Percentiles rank a stretch among this genome's conserved stretches.
Evolutionary conservation across 192 early-diverging fungal genomes (phyloP).

Genomic region (Umbelopsis ramanniana): DNA sequence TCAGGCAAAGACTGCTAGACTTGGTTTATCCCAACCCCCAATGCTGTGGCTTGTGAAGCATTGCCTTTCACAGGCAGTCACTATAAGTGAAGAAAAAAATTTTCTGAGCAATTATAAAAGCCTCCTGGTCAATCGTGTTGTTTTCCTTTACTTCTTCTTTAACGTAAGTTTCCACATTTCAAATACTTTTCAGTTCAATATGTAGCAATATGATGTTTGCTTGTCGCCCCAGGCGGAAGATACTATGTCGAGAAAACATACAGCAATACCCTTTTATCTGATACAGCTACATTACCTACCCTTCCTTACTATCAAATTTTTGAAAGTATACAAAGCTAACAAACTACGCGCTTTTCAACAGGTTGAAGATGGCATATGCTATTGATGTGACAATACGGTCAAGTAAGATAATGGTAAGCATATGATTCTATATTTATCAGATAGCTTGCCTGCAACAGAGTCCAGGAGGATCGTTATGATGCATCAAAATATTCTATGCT

Average conservation of each 20-base stretch:
- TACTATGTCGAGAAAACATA: constrained; percentile 5
- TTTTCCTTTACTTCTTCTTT: neutral
- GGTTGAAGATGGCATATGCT: neutral
- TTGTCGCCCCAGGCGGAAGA: constrained; percentile 21
- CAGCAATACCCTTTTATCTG: constrained; percentile 18
- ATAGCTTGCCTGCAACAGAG: neutral
- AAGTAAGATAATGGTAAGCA: neutral
- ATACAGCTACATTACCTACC: neutral
- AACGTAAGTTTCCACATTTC: neutral
- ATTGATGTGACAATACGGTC: too few species aligned
- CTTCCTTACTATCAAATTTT: neutral
- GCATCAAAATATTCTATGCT: constrained; percentile 14
- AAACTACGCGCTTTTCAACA: neutral
- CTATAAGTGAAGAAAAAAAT: neutral
- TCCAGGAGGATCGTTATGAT: constrained; percentile 4
- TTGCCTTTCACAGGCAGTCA: neutral
- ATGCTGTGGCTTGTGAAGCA: neutral
- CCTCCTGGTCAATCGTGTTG: neutral
- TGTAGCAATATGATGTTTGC: constrained; percentile 14
- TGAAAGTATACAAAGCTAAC: neutral
- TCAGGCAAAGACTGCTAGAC: too few species aligned
- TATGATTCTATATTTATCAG: neutral
- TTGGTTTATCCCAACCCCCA: too few species aligned
- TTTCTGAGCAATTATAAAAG: constrained; percentile 2
- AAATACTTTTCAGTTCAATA: neutral